Percentiles rank a stretch among this genome's conserved stretches.
phyloP scores from a whole-genome alignment of 306 rosid species.

The Prunus campanulata region DNA sequence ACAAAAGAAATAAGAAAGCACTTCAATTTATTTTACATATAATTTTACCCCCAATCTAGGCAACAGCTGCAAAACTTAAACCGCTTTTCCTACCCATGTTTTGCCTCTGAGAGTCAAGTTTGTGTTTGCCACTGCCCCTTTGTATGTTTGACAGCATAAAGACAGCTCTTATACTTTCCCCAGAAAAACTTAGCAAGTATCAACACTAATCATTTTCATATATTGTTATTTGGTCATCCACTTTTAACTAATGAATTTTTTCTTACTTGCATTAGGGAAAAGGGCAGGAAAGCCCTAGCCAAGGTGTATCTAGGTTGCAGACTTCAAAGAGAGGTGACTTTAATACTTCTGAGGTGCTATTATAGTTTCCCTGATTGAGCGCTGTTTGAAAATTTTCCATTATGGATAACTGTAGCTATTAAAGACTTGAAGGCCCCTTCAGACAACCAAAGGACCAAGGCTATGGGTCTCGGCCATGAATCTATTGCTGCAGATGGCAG shows the following conservation, averaged over 20 bases:
- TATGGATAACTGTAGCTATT: slow-evolving; percentile 15
- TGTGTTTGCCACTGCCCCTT: neutral
- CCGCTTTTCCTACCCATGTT: neutral
- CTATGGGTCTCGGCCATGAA: slow-evolving; percentile 34
- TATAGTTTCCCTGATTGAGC: neutral
- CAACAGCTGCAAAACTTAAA: neutral
- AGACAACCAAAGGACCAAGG: slow-evolving; percentile 37
- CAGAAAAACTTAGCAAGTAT: neutral
- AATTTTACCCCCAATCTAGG: neutral
- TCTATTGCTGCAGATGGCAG: slow-evolving; percentile 49
- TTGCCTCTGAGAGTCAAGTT: neutral
- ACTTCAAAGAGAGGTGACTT: slow-evolving; percentile 48
- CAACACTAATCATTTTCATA: neutral
- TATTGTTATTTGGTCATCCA: neutral
- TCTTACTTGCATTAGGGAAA: slow-evolving; percentile 35
- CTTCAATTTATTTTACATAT: neutral
- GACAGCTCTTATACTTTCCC: neutral
- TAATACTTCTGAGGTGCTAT: slow-evolving; percentile 14
- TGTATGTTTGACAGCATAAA: neutral
- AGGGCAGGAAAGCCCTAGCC: slow-evolving; percentile 32
- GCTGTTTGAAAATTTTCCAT: slow-evolving; percentile 4
- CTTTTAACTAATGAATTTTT: neutral
- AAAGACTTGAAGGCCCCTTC: slow-evolving; percentile 35
- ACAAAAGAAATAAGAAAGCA: neutral
- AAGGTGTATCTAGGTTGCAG: slow-evolving; percentile 30